Evolutionary conservation across 2,329 filamentous ascomycete species (phyloP), one percentile per base, ranked within the genome.

Genomic region (Penicillium sp.): DNA sequence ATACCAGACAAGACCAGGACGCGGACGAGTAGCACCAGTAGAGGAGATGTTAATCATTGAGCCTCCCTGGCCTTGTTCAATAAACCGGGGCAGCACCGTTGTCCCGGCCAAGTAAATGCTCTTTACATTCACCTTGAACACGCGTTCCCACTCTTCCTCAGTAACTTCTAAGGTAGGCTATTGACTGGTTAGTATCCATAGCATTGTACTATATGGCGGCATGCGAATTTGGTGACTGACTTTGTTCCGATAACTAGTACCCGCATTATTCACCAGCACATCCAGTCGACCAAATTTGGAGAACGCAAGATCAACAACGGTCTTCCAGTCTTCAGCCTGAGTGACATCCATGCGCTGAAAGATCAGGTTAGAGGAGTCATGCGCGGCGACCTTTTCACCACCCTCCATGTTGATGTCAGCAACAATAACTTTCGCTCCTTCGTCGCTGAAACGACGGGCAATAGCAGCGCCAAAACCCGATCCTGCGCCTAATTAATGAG

Each of bases 201-300:
- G 11, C 25, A 9, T 22, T 22, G 18, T 22, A 5, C n/a, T n/a
- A 27, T 27, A 4, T 11, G 25, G 25, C 12, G 11, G 11, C 5
- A 13, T 13, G 25, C 9, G 5, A n/a, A 11, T 13, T 11, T 27
- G 25, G 22, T 11, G n/a, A 23, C 45, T 8, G 8, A 62, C 63
- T 59, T 67, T 67, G 45, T 67, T 67, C 36, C 53, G 54, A 53
- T 63, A 66, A 11, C 55, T 56, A 11, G 58, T 66, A 9, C 70
- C 70, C 6, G 69, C 69, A 55, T 72, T 72, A 41, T 72, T 72
- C 28, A 72, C 60, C 32, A 73, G 47, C 11, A 69, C 56, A 51
- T 72, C 65, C 35, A 73, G 45, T 14, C 54, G 47, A 1, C 61
- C 60, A 20, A 57, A 56, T 28, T 53, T 54, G 3, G 52, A 34